These are phyloP conservation scores for Heliocybe sulcata DNA, from an alignment of 1,284 basidiomycete species.

Conservation along the genomic window DNA sequence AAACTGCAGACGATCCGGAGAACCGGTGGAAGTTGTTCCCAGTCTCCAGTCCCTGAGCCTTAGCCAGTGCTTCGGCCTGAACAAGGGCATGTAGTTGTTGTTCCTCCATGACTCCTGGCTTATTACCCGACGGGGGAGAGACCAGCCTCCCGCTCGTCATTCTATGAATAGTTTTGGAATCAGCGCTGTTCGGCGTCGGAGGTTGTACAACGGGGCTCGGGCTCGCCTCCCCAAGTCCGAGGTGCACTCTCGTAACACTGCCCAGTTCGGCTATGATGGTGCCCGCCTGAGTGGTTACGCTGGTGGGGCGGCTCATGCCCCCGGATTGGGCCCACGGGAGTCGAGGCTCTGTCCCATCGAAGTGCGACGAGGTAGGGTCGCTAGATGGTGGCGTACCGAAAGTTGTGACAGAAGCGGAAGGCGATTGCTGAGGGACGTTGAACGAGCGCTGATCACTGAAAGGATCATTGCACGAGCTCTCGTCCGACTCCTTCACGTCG, in stretches of 20 bases:
- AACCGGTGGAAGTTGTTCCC: slow-evolving; percentile 28
- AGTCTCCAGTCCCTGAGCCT: not conserved
- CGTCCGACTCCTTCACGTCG: slow-evolving; percentile 43
- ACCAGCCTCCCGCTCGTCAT: slow-evolving; percentile 57
- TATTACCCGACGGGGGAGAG: slow-evolving; percentile 30
- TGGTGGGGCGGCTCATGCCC: slow-evolving; percentile 37
- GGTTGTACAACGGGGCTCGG: slow-evolving; percentile 12
- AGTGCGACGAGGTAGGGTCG: not conserved
- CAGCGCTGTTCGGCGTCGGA: slow-evolving; percentile 19
- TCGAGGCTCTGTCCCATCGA: slow-evolving; percentile 7
- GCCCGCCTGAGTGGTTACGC: slow-evolving; percentile 56
- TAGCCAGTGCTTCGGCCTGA: slow-evolving; percentile 46
- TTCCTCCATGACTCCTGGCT: slow-evolving; percentile 38
- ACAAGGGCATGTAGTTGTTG: slow-evolving; percentile 55
- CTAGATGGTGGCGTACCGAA: slow-evolving; percentile 28
- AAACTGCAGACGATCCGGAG: slow-evolving; percentile 57
- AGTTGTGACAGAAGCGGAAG: slow-evolving; percentile 30
- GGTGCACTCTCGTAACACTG: slow-evolving; percentile 56
- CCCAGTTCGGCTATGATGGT: slow-evolving; percentile 49
- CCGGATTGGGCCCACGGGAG: not conserved
- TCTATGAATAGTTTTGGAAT: slow-evolving; percentile 39
- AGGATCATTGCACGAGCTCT: slow-evolving; percentile 39
- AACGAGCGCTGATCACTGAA: slow-evolving; percentile 57
- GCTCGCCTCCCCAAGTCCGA: slow-evolving; percentile 33
- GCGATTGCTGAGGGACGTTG: slow-evolving; percentile 17